Base-by-base conservation (phyloP, 768 basidiomycete species). In the Mycena indigotica region DNA sequence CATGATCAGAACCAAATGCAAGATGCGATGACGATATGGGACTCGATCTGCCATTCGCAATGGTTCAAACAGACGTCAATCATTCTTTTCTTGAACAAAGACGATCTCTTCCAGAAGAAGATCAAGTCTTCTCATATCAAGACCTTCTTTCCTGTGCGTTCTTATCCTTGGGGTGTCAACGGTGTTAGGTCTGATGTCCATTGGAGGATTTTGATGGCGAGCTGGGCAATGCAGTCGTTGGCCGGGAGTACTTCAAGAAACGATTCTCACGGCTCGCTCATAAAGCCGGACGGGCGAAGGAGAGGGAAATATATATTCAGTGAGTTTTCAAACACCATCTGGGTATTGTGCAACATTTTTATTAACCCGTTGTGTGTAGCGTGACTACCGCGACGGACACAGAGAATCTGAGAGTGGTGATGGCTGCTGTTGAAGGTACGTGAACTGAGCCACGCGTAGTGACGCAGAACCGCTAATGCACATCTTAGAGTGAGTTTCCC, bases 1-100 rank as follows among this genome's bases (percentile, higher is more conserved):
- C n/a, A n/a, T n/a, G n/a, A n/a, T n/a, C 17, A 95, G 89, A 96
- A 96, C 69, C 95, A 96, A 85, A 96, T 96, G 93, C 91, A 95
- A 78, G 95, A 98, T 61, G 91, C 95, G 2, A 90, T 98, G 87
- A 91, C 91, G 17, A 91, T 98, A 49, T 98, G 95, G 89, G 95
- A 97, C 64, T 93, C 93, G 38, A 95, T 97, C 81, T 95, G 93
- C 74, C 93, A 96, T 70, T 95, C 93, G 15, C 91, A 95, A 63
- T 96, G 94, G 94, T 97, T 97, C 77, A 89, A 91, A 72, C 84
- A 89, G 61, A 94, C 94, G 0, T 93, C 93, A 15, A 91, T 97
- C 55, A 95, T 97, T 61, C 80, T 97, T 28, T 96, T 95, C 80
- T 79, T 96, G 54, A 97, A 95, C 76, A 97, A 98, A 77, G 89